Evolutionary conservation across 2,329 filamentous ascomycete genomes (phyloP).

Genomic region (Cladobotryum protrusum): DNA sequence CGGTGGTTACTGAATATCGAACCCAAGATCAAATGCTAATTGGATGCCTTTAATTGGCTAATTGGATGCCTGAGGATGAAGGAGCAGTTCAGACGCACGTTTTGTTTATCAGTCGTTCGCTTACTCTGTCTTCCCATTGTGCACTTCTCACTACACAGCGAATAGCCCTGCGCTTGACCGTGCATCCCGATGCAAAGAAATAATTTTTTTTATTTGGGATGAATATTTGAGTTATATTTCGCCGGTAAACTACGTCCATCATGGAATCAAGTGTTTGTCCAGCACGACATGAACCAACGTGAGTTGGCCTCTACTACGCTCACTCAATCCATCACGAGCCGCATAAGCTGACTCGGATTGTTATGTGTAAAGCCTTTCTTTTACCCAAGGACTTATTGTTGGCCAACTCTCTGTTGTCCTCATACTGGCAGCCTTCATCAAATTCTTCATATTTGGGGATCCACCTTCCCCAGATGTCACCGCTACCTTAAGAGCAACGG

Average conservation of each 20-base stretch:
- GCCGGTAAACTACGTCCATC: not conserved
- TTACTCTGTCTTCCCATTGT: too few relatives aligned
- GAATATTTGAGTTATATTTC: too few relatives aligned
- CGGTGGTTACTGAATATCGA: not conserved
- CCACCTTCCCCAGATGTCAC: slow-evolving; percentile 77
- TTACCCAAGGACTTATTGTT: slow-evolving; percentile 87
- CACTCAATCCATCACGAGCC: not conserved
- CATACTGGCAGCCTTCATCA: slow-evolving; percentile 90
- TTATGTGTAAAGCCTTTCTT: slow-evolving; percentile 60
- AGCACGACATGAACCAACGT: slow-evolving; percentile 40
- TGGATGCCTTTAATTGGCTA: slow-evolving; percentile 4
- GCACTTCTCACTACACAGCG: too few relatives aligned
- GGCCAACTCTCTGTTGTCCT: slow-evolving; percentile 90
- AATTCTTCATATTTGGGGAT: slow-evolving; percentile 99
- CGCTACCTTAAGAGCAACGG: slow-evolving; percentile 66
- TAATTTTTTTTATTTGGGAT: too few relatives aligned
- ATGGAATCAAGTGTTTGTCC: slow-evolving; percentile 40
- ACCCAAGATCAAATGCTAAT: not conserved
- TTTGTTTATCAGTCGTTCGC: too few relatives aligned
- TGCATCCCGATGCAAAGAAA: too few relatives aligned
- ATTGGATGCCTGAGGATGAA: not conserved
- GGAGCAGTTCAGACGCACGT: too few relatives aligned
- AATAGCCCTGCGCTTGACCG: too few relatives aligned
- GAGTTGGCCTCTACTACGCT: slow-evolving; percentile 21
- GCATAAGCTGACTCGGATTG: not conserved